Evolutionary conservation across 306 rosid genomes (phyloP), one percentile per base, ranked within the genome.

Genomic region (Castanospermum australe): DNA sequence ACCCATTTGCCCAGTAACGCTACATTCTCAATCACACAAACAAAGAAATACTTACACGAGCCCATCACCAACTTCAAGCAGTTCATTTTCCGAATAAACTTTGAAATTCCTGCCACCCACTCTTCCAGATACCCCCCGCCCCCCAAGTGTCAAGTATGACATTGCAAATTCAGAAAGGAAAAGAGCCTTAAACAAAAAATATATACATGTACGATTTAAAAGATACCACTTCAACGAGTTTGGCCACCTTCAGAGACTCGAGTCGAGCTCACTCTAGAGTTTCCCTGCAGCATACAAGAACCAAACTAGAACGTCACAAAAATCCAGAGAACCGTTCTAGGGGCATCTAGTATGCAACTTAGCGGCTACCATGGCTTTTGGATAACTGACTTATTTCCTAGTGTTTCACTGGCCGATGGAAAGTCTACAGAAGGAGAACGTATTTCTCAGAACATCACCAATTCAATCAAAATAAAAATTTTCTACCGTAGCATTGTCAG

Each of bases 51-150:
- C 87, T 57, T 77, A 91, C 96, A 44, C 52, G 75, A 67, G 36
- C 32, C 57, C 78, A 55, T 87, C 83, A 13, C 80, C 92, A 39
- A 54, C 64, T 75, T 88, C 84, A 69, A 56, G 57, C 70, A 48
- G 22, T 68, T 83, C 89, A 45, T 44, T 82, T 70, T 90, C 96
- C 2, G 84, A 28, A 77, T 77, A 89, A 33, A 91, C 85, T 87
- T 88, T 91, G 42, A 89, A 88, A 68, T 17, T 77, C 67, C 77
- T 70, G 15, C 71, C 63, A 60, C 87, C 88, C 21, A 33, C 94
- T 86, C 83, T 59, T 82, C 22, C 8, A 75, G 22, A n/a, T n/a
- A n/a, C n/a, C n/a, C n/a, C n/a, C n/a, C n/a, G n/a, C n/a, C n/a
- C n/a, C n/a, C n/a, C n/a, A n/a, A n/a, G n/a, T n/a, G n/a, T n/a